A percentile compares a stretch with the other conserved stretches of the same genome.
phyloP scores from a whole-genome alignment of 495 filamentous ascomycete species.

The Ramalina intermedia region DNA sequence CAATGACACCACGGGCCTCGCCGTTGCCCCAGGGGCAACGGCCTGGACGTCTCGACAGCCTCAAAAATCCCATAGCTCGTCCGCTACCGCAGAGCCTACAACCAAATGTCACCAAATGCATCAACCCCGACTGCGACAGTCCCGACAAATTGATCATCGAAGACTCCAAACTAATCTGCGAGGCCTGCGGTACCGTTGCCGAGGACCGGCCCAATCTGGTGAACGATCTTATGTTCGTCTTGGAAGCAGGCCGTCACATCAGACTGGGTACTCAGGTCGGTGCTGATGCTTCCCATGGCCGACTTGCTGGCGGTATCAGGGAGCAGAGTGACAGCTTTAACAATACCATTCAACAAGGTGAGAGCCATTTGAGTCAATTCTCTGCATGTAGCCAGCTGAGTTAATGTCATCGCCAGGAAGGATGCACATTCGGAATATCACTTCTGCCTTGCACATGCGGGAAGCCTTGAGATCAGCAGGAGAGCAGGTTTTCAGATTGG shows the following conservation, averaged over 20 bases:
- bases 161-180: constrained; percentile 50
- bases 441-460: constrained; percentile 37
- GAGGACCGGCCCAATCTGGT: constrained; percentile 69
- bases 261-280: constrained; percentile 80
- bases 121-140: constrained; percentile 33
- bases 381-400: no score
- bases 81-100: constrained; percentile 1
- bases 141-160: constrained; percentile 35
- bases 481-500: constrained; percentile 62
- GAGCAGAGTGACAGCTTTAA: no score
- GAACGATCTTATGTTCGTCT: constrained; percentile 78
- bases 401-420: not conserved
- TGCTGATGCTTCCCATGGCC: constrained; percentile 46
- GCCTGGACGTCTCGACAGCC: constrained; percentile 10
- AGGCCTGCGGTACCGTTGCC: constrained; percentile 67
- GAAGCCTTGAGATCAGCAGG: constrained; percentile 46
- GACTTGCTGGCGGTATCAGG: no score
- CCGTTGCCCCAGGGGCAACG: not conserved
- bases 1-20: not conserved
- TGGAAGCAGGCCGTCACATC: constrained; percentile 73
- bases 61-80: constrained; percentile 15
- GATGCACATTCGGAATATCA: constrained; percentile 5
- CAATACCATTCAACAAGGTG: no score
- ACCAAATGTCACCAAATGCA: constrained; percentile 8
- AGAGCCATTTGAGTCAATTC: no score